Percentiles rank a stretch among this genome's conserved stretches.
Evolutionary conservation across 2,329 filamentous ascomycete species (phyloP).

Genomic region (Ceratocystis variospora): DNA sequence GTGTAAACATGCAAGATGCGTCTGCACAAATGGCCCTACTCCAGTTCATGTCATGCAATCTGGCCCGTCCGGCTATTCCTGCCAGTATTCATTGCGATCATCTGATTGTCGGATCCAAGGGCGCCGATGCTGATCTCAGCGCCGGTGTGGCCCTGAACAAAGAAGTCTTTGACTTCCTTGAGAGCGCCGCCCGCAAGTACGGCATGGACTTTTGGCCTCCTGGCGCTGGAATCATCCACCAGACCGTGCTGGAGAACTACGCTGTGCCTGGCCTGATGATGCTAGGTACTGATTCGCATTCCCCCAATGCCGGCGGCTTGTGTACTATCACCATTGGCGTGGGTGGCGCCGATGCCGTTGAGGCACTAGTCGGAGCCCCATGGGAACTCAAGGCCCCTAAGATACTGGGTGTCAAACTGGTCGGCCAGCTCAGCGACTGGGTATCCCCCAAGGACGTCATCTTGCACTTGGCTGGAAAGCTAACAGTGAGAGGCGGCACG

Average conservation of each 20-base stretch:
- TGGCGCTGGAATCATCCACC: slow-evolving; percentile 89
- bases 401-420: slow-evolving; percentile 71
- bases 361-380: slow-evolving; percentile 86
- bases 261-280: slow-evolving; percentile 96
- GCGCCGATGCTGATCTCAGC: slow-evolving; percentile 72
- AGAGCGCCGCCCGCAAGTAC: slow-evolving; percentile 80
- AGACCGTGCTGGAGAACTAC: slow-evolving; percentile 96
- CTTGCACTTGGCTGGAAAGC: slow-evolving; percentile 68
- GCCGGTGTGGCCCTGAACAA: slow-evolving; percentile 82
- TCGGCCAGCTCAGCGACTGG: slow-evolving; percentile 78
- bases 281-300: slow-evolving; percentile 95
- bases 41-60: slow-evolving; percentile 95
- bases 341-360: slow-evolving; percentile 90
- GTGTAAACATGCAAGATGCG: slow-evolving; percentile 98
- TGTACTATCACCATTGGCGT: slow-evolving; percentile 93
- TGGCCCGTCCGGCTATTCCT: slow-evolving; percentile 79
- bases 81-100: slow-evolving; percentile 98
- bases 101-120: slow-evolving; percentile 90
- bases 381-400: slow-evolving; percentile 97
- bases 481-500: slow-evolving; percentile 88
- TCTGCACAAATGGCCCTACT: slow-evolving; percentile 96
- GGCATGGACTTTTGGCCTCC: slow-evolving; percentile 95
- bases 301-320: slow-evolving; percentile 89
- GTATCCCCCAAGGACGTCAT: slow-evolving; percentile 93
- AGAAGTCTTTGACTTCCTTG: slow-evolving; percentile 94